Evolutionary conservation across 306 rosid genomes (phyloP).

Genomic region (Prunus campanulata): DNA sequence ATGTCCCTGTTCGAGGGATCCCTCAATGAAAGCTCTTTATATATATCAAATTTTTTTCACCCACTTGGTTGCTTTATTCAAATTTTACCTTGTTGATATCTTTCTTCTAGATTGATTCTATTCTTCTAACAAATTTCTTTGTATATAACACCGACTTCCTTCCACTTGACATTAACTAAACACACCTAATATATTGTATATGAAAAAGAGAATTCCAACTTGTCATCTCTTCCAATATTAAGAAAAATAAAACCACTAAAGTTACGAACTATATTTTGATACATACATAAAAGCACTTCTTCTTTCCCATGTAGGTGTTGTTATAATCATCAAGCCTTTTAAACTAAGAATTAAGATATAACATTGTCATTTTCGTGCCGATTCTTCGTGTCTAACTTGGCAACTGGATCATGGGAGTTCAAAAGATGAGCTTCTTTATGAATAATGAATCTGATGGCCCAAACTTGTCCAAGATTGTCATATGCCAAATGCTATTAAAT

Average conservation of each 20-base stretch:
- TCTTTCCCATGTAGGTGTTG: not conserved
- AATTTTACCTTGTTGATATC: not conserved
- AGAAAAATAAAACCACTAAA: no score
- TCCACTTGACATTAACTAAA: slow-evolving; percentile 22
- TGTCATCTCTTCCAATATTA: no score
- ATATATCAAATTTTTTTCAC: not conserved
- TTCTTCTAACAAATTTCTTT: not conserved
- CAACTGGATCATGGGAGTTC: not conserved
- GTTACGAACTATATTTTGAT: no score
- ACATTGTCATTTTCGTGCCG: not conserved
- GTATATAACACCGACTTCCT: not conserved
- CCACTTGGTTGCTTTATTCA: slow-evolving; percentile 3
- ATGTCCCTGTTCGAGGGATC: no score
- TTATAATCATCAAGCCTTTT: not conserved
- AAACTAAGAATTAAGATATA: not conserved
- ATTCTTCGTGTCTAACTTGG: not conserved
- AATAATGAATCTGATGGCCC: slow-evolving; percentile 4
- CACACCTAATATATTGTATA: not conserved
- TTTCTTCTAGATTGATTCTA: slow-evolving; percentile 1
- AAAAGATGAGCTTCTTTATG: not conserved
- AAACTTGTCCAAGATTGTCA: slow-evolving; percentile 15
- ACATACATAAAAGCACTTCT: not conserved
- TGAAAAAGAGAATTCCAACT: no score
- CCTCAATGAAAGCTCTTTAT: no score
- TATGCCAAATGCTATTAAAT: not conserved